phyloP scores from a whole-genome alignment of 2,329 filamentous ascomycete genomes.

The Colletotrichum spaethianum region DNA sequence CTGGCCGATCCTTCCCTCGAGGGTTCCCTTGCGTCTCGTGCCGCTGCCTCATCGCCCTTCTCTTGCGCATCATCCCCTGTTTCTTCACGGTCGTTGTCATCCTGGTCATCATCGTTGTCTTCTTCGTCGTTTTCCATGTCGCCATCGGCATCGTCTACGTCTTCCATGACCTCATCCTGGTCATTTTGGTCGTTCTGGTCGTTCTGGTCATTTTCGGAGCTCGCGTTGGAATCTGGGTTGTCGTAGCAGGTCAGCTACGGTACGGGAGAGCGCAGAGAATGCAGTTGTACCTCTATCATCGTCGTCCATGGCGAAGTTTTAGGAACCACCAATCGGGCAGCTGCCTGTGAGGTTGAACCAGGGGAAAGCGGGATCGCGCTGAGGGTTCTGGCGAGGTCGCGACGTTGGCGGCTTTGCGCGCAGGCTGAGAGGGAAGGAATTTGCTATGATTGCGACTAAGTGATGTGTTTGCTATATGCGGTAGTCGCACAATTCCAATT shows the following conservation, averaged over 20 bases:
- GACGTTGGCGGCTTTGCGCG: slow-evolving; percentile 8
- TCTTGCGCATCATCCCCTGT: slow-evolving; percentile 49
- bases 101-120: slow-evolving; percentile 52
- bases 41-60: slow-evolving; percentile 53
- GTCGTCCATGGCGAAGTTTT: slow-evolving; percentile 45
- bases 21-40: slow-evolving; percentile 51
- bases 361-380: background rate
- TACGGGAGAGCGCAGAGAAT: no score
- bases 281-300: slow-evolving; percentile 47
- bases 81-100: slow-evolving; percentile 56
- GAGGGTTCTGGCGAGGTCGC: background rate
- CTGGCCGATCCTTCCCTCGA: slow-evolving; percentile 47
- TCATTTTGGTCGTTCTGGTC: slow-evolving; percentile 65
- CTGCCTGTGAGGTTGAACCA: background rate
- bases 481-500: background rate
- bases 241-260: background rate
- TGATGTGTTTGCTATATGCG: background rate
- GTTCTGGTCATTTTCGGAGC: slow-evolving; percentile 65
- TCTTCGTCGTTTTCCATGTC: slow-evolving; percentile 53
- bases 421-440: background rate
- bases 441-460: background rate
- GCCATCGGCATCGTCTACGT: slow-evolving; percentile 55
- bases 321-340: background rate
- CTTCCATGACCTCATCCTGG: slow-evolving; percentile 72
- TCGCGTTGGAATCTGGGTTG: slow-evolving; percentile 54